phyloP scores from a whole-genome alignment of 2,329 filamentous ascomycete genomes.

The Alternaria brassicae region DNA sequence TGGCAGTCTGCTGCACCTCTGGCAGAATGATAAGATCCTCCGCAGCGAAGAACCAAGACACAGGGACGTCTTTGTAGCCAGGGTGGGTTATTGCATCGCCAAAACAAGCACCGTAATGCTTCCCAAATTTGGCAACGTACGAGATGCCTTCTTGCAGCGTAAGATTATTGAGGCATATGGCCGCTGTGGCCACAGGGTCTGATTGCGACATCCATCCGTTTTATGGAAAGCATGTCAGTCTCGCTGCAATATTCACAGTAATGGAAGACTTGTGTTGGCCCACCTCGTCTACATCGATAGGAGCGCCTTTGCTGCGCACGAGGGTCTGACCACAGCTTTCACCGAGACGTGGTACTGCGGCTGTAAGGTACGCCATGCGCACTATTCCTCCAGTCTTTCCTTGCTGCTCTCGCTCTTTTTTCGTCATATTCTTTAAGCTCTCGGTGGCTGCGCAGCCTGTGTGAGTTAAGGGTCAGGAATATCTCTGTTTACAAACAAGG shows the following conservation, averaged over 20 bases:
- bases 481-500: background rate
- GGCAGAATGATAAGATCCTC: conserved; percentile 46
- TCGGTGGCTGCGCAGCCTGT: conserved; percentile 35
- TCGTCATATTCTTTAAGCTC: conserved; percentile 36
- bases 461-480: background rate
- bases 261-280: background rate
- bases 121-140: conserved; percentile 23
- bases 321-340: conserved; percentile 6
- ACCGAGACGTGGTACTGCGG: conserved; percentile 26
- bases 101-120: conserved; percentile 50
- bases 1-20: conserved; percentile 41
- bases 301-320: background rate
- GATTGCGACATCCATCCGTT: conserved; percentile 26
- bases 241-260: background rate
- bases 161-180: conserved; percentile 27
- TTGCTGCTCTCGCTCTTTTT: conserved; percentile 31
- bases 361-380: conserved; percentile 30
- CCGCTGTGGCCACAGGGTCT: conserved; percentile 10
- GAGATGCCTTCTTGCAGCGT: conserved; percentile 19
- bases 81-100: conserved; percentile 46
- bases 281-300: conserved; percentile 20
- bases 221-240: background rate
- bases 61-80: conserved; percentile 52
- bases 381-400: conserved; percentile 45
- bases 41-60: conserved; percentile 53